Conservation (phyloP, 805 yeast species). For the Sugiyamaella americana region DNA sequence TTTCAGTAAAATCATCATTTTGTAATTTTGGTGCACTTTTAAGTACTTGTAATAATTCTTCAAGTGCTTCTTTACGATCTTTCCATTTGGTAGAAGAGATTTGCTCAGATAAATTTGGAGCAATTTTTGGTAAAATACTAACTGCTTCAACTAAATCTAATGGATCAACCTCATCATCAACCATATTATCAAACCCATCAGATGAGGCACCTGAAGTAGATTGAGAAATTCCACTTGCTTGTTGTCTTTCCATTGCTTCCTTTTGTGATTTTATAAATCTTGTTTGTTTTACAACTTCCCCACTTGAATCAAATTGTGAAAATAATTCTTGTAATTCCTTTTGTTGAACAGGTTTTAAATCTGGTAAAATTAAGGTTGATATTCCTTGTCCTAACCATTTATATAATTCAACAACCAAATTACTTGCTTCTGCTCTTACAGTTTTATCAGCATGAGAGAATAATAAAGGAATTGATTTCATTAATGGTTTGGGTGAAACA, state of each 20-base stretch:
- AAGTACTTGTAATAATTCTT: slow-evolving; percentile 42
- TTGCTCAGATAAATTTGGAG: slow-evolving; percentile 50
- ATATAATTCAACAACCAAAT: slow-evolving; percentile 60
- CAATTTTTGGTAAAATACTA: slow-evolving; percentile 59
- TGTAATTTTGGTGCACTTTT: slow-evolving; percentile 45
- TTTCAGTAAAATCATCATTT: slow-evolving; percentile 56
- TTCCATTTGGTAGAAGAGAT: slow-evolving; percentile 76
- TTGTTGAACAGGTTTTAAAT: slow-evolving; percentile 86
- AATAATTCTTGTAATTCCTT: slow-evolving; percentile 71
- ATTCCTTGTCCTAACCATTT: slow-evolving; percentile 67
- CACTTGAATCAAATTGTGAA: slow-evolving; percentile 39
- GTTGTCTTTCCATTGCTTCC: slow-evolving; percentile 33
- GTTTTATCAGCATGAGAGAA: slow-evolving; percentile 82
- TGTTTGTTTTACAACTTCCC: slow-evolving; percentile 38
- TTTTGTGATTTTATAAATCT: slow-evolving; percentile 52
- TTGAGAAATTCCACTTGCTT: slow-evolving; percentile 19
- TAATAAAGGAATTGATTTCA: slow-evolving; percentile 56
- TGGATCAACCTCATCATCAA: slow-evolving; percentile 49
- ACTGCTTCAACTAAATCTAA: slow-evolving; percentile 66
- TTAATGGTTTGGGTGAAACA: slow-evolving; percentile 50
- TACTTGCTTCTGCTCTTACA: slow-evolving; percentile 74
- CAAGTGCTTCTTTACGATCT: slow-evolving; percentile 81
- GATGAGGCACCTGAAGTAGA: slow-evolving; percentile 3
- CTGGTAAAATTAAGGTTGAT: slow-evolving; percentile 54
- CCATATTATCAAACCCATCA: slow-evolving; percentile 21